Evolutionary conservation across 306 rosid species (phyloP).

Genomic region (Carpinus fangiana): DNA sequence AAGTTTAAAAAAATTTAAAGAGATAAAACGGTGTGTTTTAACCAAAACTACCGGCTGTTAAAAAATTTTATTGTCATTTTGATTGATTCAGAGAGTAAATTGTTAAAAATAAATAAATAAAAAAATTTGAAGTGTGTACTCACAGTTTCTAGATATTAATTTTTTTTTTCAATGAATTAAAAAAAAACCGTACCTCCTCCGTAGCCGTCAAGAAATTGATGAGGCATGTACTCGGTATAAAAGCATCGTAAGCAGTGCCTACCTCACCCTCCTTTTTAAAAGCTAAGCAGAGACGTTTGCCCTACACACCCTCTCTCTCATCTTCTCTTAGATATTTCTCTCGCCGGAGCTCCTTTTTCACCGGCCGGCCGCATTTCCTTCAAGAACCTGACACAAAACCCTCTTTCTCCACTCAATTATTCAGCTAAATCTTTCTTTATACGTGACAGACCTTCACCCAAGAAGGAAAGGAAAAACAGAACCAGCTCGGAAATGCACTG

Average conservation of each 20-base stretch:
- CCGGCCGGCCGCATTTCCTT: slow-evolving; percentile 25
- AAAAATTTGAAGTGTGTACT: too few relatives aligned
- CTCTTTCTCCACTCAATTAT: slow-evolving; percentile 29
- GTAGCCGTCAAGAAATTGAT: not conserved
- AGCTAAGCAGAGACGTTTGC: not conserved
- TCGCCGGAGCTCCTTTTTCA: slow-evolving; percentile 29
- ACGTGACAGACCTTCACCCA: not conserved
- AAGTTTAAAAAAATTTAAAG: too few relatives aligned
- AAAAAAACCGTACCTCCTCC: too few relatives aligned
- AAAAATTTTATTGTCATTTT: too few relatives aligned
- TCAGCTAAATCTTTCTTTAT: slow-evolving; percentile 6
- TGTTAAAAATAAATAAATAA: too few relatives aligned
- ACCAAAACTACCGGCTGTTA: too few relatives aligned
- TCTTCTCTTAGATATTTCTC: slow-evolving; percentile 7
- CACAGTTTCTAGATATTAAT: too few relatives aligned
- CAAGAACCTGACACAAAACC: slow-evolving; percentile 32
- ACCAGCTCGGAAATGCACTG: slow-evolving; percentile 27
- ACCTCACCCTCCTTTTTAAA: not conserved
- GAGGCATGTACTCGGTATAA: not conserved
- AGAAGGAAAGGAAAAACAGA: not conserved
- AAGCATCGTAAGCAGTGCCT: not conserved
- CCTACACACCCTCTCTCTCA: not conserved
- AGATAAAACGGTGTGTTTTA: too few relatives aligned
- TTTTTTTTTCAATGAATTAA: too few relatives aligned
- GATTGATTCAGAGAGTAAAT: too few relatives aligned